phyloP scores from a whole-genome alignment of 2,329 filamentous ascomycete genomes.

The Paecilomyces niveus region DNA sequence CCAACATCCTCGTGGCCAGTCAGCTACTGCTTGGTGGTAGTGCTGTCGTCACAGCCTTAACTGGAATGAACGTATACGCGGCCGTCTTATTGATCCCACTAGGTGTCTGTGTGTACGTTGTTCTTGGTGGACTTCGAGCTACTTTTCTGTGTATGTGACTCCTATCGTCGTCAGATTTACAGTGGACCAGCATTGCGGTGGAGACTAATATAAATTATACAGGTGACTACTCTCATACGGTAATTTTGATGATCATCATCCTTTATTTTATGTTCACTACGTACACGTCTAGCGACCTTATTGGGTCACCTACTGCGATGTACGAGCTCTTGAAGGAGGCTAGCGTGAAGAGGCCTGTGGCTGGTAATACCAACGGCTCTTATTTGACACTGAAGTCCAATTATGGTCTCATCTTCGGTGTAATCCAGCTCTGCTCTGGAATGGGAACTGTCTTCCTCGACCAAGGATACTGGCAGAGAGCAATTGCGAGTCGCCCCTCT shows the following conservation, averaged over 20 bases:
- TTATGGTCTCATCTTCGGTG: neutral
- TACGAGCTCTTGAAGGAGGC: neutral
- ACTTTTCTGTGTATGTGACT: slow-evolving; percentile 20
- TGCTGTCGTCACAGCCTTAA: slow-evolving; percentile 35
- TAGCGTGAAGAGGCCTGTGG: neutral
- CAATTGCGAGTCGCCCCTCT: slow-evolving; percentile 32
- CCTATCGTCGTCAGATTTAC: neutral
- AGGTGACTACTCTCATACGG: neutral
- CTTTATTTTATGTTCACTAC: neutral
- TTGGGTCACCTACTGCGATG: neutral
- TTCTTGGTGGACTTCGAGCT: slow-evolving; percentile 32
- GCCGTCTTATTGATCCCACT: slow-evolving; percentile 38
- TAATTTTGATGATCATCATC: neutral
- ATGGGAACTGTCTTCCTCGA: slow-evolving; percentile 31
- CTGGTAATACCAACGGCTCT: neutral
- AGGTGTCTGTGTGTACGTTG: slow-evolving; percentile 31
- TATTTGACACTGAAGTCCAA: neutral
- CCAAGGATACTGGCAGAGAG: slow-evolving; percentile 42
- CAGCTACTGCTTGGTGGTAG: slow-evolving; percentile 38
- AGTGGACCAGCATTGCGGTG: too few species aligned
- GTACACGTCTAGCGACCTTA: neutral
- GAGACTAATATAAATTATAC: neutral
- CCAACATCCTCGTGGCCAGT: slow-evolving; percentile 38
- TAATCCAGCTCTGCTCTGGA: slow-evolving; percentile 2
- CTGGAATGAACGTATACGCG: slow-evolving; percentile 38